phyloP scores from a whole-genome alignment of 768 basidiomycete species.

The Russula earlei region DNA sequence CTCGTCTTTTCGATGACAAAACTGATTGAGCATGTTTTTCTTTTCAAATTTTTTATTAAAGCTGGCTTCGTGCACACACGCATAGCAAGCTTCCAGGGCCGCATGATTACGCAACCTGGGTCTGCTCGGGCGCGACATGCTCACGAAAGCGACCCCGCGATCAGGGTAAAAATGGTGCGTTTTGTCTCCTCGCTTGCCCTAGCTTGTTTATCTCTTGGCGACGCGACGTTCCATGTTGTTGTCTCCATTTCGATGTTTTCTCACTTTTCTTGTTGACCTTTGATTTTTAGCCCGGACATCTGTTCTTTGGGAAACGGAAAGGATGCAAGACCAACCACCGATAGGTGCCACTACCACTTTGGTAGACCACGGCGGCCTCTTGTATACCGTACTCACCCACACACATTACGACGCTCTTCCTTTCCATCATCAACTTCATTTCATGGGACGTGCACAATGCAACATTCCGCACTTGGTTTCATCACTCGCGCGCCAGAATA shows the following conservation, averaged over 20 bases:
- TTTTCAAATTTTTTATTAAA: slow-evolving; percentile 3
- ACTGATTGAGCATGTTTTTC: neutral
- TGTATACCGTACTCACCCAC: neutral
- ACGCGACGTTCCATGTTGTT: slow-evolving; percentile 2
- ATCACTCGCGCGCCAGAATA: too few species aligned
- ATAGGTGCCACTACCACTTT: slow-evolving; percentile 32
- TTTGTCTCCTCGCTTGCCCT: neutral
- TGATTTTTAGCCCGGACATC: slow-evolving; percentile 65
- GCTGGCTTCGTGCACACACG: neutral
- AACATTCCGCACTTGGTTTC: too few species aligned
- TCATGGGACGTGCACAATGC: too few species aligned
- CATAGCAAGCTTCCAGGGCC: slow-evolving; percentile 71
- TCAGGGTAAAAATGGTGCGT: slow-evolving; percentile 74
- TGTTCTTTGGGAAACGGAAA: slow-evolving; percentile 80
- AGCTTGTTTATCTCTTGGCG: neutral
- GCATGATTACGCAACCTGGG: slow-evolving; percentile 76
- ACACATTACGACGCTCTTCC: neutral
- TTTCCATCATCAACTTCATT: too few species aligned
- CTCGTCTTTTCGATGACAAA: neutral
- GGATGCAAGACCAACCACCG: slow-evolving; percentile 74
- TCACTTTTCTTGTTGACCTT: too few species aligned
- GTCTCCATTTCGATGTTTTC: neutral
- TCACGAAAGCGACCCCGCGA: slow-evolving; percentile 85
- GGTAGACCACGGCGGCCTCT: neutral
- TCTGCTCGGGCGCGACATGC: slow-evolving; percentile 78